These are phyloP conservation scores for Pythium sukuiense DNA, from an alignment of 352 stramenopile species.

Conservation along the genomic window DNA sequence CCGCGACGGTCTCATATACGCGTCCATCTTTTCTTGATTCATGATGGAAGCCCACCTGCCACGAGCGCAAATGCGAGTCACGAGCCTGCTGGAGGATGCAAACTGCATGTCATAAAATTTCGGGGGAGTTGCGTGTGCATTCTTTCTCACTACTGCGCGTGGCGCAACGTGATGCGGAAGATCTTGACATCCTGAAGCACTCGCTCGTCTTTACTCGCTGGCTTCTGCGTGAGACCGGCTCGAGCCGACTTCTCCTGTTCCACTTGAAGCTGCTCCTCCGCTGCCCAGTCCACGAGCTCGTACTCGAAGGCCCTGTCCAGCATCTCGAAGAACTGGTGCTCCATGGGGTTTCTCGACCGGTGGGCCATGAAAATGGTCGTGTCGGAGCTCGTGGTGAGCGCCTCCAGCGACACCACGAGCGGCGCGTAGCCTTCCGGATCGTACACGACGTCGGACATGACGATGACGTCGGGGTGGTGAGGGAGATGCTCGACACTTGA, in stretches of 20 bases:
- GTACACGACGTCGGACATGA: slow-evolving; percentile 83
- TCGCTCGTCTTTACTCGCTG: slow-evolving; percentile 24
- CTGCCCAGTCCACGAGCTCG: slow-evolving; percentile 50
- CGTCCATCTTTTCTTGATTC: not conserved
- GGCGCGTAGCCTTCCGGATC: slow-evolving; percentile 71
- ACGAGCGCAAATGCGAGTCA: not conserved
- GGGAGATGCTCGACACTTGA: slow-evolving; percentile 36
- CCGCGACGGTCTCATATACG: not conserved
- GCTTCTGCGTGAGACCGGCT: not conserved
- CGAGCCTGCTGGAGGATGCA: slow-evolving; percentile 1
- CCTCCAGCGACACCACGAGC: slow-evolving; percentile 55
- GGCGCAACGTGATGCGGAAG: slow-evolving; percentile 43
- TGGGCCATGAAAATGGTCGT: slow-evolving; percentile 77
- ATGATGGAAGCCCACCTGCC: not conserved
- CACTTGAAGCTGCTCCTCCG: slow-evolving; percentile 3
- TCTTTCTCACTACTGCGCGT: not conserved
- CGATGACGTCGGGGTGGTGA: slow-evolving; percentile 56
- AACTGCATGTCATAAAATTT: not conserved
- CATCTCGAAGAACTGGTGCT: slow-evolving; percentile 79
- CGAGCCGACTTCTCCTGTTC: not conserved
- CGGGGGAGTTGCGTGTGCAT: not conserved
- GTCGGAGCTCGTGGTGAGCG: slow-evolving; percentile 33
- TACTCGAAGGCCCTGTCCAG: slow-evolving; percentile 45
- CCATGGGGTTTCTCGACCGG: slow-evolving; percentile 75
- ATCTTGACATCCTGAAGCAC: slow-evolving; percentile 72